phyloP scores from a whole-genome alignment of 768 basidiomycete species.

The Rhizopogon salebrosus region DNA sequence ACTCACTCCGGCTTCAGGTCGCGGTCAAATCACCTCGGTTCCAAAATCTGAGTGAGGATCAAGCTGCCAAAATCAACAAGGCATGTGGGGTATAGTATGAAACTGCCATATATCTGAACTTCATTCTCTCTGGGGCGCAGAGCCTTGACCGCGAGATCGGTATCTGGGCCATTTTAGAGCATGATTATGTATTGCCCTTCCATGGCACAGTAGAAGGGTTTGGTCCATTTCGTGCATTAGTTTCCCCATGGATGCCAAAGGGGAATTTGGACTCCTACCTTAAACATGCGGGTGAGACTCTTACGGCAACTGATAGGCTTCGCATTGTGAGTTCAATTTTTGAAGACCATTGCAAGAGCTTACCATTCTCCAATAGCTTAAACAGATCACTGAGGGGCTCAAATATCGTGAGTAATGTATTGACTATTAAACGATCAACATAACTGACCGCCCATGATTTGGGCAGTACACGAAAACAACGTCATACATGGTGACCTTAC shows the following conservation, averaged over 20 bases:
- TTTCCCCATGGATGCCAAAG: conserved; percentile 39
- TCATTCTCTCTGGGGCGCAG: neutral
- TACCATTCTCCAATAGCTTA: conserved; percentile 21
- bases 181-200: conserved; percentile 33
- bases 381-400: conserved; percentile 35
- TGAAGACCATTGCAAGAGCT: neutral
- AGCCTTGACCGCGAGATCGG: conserved; percentile 31
- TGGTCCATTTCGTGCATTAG: conserved; percentile 32
- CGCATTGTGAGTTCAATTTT: conserved; percentile 23
- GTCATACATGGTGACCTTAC: conserved; percentile 9
- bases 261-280: conserved; percentile 36
- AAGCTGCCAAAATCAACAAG: neutral
- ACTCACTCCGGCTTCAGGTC: neutral
- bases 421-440: neutral
- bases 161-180: conserved; percentile 33
- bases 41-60: neutral
- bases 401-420: conserved; percentile 27
- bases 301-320: conserved; percentile 31
- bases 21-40: conserved; percentile 5
- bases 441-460: neutral
- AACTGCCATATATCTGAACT: neutral
- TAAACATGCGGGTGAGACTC: conserved; percentile 29
- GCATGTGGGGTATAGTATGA: neutral
- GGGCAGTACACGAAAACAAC: conserved; percentile 1
- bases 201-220: conserved; percentile 32